Base-by-base conservation (phyloP, 306 rosid genomes). In the Quercus robur region DNA sequence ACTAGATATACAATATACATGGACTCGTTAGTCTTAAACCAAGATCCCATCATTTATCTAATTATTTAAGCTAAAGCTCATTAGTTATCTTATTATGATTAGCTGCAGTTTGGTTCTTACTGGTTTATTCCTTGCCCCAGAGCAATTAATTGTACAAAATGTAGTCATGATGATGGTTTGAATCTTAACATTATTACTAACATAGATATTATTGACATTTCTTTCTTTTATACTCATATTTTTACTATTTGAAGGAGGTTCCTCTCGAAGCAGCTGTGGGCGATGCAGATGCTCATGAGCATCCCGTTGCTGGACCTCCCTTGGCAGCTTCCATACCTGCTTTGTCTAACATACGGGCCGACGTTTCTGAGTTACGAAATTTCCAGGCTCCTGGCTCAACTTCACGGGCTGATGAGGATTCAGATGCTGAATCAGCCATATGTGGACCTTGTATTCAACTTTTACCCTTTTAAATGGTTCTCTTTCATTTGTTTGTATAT, bases 311-410 rank as follows among this genome's bases (percentile, higher is more conserved):
- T 26, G 62, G 75, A 20, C 51, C 71, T 15, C 46, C 74, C 20
- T 70, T 11, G 17, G 54, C 4, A 49, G 54, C 54, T 11, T 49
- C 54, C 54, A 12, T 25, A 18, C 30, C 71, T 58, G 2, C 57
- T n/a, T 71, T 46, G 61, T 28, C 81, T 5, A 77, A 77, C 41
- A 13, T 56, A 17, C 71, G 21, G 83, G 81, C 19, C 21, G 56
- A 20, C 56, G 66, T 49, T 52, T 20, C 10, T 10, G 17, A 31
- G 28, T 17, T 28, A 17, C 56, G 41, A 77, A 55, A 17, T 49
- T 38, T 49, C 7, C 58, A 64, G 68, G 38, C 31, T 23, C 5
- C 20, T 19, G 56, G 49, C 11, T 62, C 64, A 12, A 8, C 80
- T 25, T 57, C 55, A 17, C 57, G 11, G 64, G 44, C 56, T 38